phyloP scores from a whole-genome alignment of 257 asterid species.

The Verbena officinalis region DNA sequence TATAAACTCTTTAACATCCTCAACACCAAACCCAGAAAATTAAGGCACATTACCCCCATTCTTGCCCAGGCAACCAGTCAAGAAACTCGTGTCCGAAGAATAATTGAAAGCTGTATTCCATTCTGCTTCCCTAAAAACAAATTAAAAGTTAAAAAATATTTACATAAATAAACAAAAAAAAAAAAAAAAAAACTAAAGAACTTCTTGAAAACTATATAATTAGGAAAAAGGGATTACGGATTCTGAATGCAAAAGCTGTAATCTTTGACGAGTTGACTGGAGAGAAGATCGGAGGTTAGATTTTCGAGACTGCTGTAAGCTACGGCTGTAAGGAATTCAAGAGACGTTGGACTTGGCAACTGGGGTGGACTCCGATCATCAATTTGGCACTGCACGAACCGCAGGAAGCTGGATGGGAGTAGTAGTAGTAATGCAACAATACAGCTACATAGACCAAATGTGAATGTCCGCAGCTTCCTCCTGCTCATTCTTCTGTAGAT shows the following conservation, averaged over 20 bases:
- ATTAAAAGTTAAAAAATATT: no score
- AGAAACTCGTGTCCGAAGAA: constrained; percentile 59
- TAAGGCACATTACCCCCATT: constrained; percentile 44
- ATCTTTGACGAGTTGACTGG: constrained; percentile 49
- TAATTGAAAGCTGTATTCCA: constrained; percentile 75
- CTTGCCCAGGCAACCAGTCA: constrained; percentile 64
- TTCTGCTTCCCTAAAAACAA: constrained; percentile 52
- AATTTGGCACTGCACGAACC: constrained; percentile 52
- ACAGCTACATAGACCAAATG: constrained; percentile 20
- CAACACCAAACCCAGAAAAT: constrained; percentile 11
- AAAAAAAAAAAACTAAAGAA: background rate
- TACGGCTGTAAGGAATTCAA: constrained; percentile 38
- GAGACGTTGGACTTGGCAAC: constrained; percentile 35
- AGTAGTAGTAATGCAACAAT: constrained; percentile 13
- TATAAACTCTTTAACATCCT: background rate
- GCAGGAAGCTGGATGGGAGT: constrained; percentile 34
- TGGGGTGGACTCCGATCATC: constrained; percentile 30
- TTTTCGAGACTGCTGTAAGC: constrained; percentile 49
- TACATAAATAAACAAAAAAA: background rate
- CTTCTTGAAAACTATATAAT: background rate
- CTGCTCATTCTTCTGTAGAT: constrained; percentile 39
- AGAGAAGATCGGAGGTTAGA: constrained; percentile 51
- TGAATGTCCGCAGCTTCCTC: constrained; percentile 29
- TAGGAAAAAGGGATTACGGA: constrained; percentile 45
- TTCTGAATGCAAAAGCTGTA: constrained; percentile 62